phyloP scores from a whole-genome alignment of 805 yeast species.

The Yarrowia sp. region DNA sequence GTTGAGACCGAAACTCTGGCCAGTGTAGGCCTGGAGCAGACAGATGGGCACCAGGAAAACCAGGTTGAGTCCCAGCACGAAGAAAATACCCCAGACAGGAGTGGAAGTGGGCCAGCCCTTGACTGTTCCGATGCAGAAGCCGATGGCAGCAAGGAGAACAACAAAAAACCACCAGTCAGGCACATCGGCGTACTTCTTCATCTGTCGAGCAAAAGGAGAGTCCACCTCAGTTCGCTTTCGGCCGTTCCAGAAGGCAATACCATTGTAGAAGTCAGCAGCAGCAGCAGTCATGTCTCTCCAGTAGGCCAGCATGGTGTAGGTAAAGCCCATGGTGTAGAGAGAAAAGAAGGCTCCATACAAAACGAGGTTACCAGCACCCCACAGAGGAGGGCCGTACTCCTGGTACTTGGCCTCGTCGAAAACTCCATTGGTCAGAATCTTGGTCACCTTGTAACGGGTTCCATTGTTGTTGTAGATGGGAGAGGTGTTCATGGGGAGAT shows the following conservation, averaged over 20 bases:
- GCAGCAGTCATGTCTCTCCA: constrained; percentile 1
- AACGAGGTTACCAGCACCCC: constrained; percentile 54
- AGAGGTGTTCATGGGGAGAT: constrained; percentile 51
- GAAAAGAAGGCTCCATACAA: constrained; percentile 53
- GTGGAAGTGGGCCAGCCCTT: constrained; percentile 32
- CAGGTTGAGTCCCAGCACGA: constrained; percentile 53
- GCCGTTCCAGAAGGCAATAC: constrained; percentile 28
- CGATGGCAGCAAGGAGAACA: constrained; percentile 43
- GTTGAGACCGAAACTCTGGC: constrained; percentile 54
- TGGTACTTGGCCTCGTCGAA: constrained; percentile 48
- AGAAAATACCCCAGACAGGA: constrained; percentile 57
- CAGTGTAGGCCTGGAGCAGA: constrained; percentile 59
- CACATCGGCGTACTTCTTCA: constrained; percentile 49
- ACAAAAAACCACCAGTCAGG: constrained; percentile 52
- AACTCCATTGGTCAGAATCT: constrained; percentile 43
- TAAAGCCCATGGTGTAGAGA: constrained; percentile 51
- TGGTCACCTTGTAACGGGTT: constrained; percentile 44
- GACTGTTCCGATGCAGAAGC: constrained; percentile 47
- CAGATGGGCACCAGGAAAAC: constrained; percentile 60
- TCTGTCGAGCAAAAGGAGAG: constrained; percentile 52
- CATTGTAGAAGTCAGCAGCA: background rate
- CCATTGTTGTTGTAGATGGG: constrained; percentile 47
- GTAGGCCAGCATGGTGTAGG: constrained; percentile 46
- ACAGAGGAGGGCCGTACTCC: constrained; percentile 56
- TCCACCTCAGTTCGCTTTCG: constrained; percentile 40